Evolutionary conservation across 208 protist species (phyloP).

Genomic region (Vickermania spadyakhi): DNA sequence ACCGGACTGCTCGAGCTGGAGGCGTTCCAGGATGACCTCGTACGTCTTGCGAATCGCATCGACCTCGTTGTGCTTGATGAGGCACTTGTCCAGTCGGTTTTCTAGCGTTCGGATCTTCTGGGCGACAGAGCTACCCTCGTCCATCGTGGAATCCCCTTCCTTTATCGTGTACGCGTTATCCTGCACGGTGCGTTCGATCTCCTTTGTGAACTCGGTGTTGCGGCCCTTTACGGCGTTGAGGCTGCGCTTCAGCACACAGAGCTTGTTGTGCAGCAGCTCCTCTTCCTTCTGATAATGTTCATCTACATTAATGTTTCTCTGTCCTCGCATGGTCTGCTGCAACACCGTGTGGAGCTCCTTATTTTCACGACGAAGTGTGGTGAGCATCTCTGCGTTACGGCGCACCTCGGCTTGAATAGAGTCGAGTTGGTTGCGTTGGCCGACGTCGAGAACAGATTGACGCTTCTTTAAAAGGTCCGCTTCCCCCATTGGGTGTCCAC

Average conservation of each 20-base stretch:
- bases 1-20: constrained; percentile 88
- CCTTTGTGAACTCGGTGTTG: constrained; percentile 51
- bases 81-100: constrained; percentile 94
- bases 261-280: constrained; percentile 71
- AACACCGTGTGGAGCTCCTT: constrained; percentile 63
- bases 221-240: constrained; percentile 78
- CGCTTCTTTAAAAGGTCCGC: constrained; percentile 27
- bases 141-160: constrained; percentile 42
- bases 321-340: constrained; percentile 41
- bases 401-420: constrained; percentile 64
- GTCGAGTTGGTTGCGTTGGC: constrained; percentile 82
- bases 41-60: constrained; percentile 92
- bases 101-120: constrained; percentile 92
- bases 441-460: constrained; percentile 77
- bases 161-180: constrained; percentile 36
- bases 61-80: constrained; percentile 96
- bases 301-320: constrained; percentile 49
- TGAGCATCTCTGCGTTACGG: constrained; percentile 82
- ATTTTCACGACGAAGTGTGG: constrained; percentile 77
- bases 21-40: constrained; percentile 90
- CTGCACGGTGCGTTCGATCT: constrained; percentile 34
- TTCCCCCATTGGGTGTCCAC: constrained; percentile 5
- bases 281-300: constrained; percentile 72
- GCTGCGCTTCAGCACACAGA: constrained; percentile 72
- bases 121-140: constrained; percentile 69